phyloP scores from a whole-genome alignment of 768 basidiomycete species.

The Mycena galericulata region DNA sequence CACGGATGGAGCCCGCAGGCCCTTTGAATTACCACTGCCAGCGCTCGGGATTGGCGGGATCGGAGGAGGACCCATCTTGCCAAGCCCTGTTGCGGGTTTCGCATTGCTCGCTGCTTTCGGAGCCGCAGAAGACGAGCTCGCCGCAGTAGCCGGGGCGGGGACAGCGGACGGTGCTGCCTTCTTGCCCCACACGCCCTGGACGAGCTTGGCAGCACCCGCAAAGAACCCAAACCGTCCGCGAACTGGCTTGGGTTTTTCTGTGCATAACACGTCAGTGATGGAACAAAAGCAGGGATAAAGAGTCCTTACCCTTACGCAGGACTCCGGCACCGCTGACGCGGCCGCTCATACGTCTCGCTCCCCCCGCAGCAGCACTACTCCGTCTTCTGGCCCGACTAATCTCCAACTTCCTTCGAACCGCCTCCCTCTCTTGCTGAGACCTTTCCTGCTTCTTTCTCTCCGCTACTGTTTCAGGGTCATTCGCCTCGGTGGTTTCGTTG shows the following conservation, averaged over 20 bases:
- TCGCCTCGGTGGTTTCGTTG: slow-evolving; percentile 43
- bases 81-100: slow-evolving; percentile 12
- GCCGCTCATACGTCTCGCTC: slow-evolving; percentile 42
- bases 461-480: slow-evolving; percentile 47
- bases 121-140: slow-evolving; percentile 29
- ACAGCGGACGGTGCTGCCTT: slow-evolving; percentile 40
- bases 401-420: slow-evolving; percentile 73
- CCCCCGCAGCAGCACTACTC: slow-evolving; percentile 68
- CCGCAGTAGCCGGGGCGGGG: slow-evolving; percentile 43
- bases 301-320: slow-evolving; percentile 59
- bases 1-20: slow-evolving; percentile 28
- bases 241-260: slow-evolving; percentile 56
- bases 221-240: slow-evolving; percentile 73
- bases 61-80: slow-evolving; percentile 21
- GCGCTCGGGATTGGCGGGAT: slow-evolving; percentile 13
- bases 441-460: slow-evolving; percentile 59
- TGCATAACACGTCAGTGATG: slow-evolving; percentile 14
- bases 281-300: slow-evolving; percentile 4
- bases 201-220: slow-evolving; percentile 76
- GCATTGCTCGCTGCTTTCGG: slow-evolving; percentile 27
- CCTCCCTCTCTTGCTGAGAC: slow-evolving; percentile 65
- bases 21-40: slow-evolving; percentile 21
- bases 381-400: slow-evolving; percentile 74
- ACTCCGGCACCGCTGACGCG: slow-evolving; percentile 55
- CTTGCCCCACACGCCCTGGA: slow-evolving; percentile 78